Base-by-base conservation (phyloP, 805 yeast species). In the Sugiyamaella americana region DNA sequence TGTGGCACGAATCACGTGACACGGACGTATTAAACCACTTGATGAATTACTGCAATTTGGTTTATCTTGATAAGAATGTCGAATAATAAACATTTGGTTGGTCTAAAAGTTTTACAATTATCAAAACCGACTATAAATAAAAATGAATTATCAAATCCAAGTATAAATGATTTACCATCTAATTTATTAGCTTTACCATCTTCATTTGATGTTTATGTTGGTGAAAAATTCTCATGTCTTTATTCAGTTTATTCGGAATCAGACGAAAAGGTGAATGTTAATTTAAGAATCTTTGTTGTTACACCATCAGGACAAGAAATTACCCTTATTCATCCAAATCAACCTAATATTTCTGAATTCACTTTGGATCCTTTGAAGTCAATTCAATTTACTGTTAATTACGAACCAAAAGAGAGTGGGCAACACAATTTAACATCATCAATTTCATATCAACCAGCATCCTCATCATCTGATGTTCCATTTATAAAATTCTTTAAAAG, bases 171-270 rank as follows among this genome's bases (percentile, higher is more conserved):
- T 37, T 19, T 11, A 26, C 37, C 41, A n/a, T 24, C 36, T 2
- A 42, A 23, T 10, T 3, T 45, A 42, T 52, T 61, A 37, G 40
- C 49, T 34, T 53, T 63, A 18, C 61, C 66, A 2, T 40, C 53
- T n/a, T 23, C 55, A n/a, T 47, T 56, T 43, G 50, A 51, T 1
- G 60, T 58, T 23, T 62, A 58, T 43, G 61, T 58, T 0, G 68
- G 68, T 16, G 68, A 64, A 48, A 54, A 54, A 50, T 57, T 61
- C 46, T 37, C 50, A 2, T 55, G 62, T 42, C 41, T 63, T 37
- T 40, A 62, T 16, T 48, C 51, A 10, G 50, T 55, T 22, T 22
- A 43, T 41, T 29, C 47, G 22, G 40, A 44, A 19, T 6, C 37
- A 18, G 18, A 23, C 10, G 41, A 41, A 5, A 8, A 40, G 3